Evolutionary conservation across 768 basidiomycete species (phyloP), one percentile per base, ranked within the genome.

Genomic region (Austroboletus festivus): DNA sequence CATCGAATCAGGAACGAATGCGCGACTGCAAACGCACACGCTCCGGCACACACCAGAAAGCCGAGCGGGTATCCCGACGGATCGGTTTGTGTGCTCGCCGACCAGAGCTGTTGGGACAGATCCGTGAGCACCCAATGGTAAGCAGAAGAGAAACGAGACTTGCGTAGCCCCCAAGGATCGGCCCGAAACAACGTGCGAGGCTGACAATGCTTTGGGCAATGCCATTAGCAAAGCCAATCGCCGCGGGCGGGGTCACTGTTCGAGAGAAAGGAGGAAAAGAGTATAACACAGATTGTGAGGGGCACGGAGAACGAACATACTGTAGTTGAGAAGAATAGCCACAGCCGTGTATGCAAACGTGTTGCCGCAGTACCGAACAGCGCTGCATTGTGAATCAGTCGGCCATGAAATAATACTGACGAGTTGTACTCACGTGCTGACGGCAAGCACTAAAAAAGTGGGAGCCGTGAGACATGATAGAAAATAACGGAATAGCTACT

Each of bases 191-290:
- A 34, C 96, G 81, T 4, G 94, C 91, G 21, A 95, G 81, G 54
- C 91, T 93, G 53, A 95, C 94, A 26, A 92, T 88, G 60, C 91
- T 93, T 68, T 99, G 96, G 0, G 93, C 96, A 19, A 95, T 82
- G 16, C 95, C 96, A 62, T 98, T 99, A 10, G 95, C 91, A 50
- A 91, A 82, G 7, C 93, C 91, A 34, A 98, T 82, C 8, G 91
- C 83, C 33, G 78, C 77, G 1, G 93, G 92, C 2, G 95, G 93
- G 0, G 93, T 91, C 88, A 95, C 90, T 93, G 50, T 48, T 55
- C 34, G 15, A 26, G 22, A 5, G 34, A 48, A 24, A 21, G 3
- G 18, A 28, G 23, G 22, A 18, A 7, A 13, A 19, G 4, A 6
- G n/a, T n/a, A 37, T 19, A 5, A 11, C 26, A 28, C 11, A 28